These are phyloP conservation scores for Solanum corneliomulleri DNA, from an alignment of 257 asterid genomes.

Conservation along the genomic window DNA sequence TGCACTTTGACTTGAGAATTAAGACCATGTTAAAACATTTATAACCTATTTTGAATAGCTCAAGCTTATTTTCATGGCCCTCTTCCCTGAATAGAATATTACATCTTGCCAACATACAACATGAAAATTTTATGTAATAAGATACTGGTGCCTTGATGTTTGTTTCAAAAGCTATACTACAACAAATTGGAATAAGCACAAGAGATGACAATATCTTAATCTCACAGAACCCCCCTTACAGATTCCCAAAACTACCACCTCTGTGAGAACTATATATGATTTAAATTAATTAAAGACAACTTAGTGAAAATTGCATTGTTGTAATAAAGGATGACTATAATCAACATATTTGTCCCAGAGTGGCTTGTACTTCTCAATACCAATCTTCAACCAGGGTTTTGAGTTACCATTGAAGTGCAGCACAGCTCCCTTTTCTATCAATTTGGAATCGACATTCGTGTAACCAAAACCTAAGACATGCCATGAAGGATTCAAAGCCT, in stretches of 20 bases:
- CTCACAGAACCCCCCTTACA: background rate
- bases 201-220: background rate
- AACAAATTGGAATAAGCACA: background rate
- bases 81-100: background rate
- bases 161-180: background rate
- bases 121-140: background rate
- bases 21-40: no score
- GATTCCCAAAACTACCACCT: background rate
- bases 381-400: constrained; percentile 44
- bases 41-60: background rate
- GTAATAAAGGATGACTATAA: constrained; percentile 26
- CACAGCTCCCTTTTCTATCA: constrained; percentile 38
- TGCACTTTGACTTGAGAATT: background rate
- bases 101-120: background rate
- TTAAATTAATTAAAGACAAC: background rate
- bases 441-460: constrained; percentile 24
- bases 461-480: constrained; percentile 42
- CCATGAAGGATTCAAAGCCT: constrained; percentile 32
- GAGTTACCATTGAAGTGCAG: constrained; percentile 36
- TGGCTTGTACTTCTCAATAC: constrained; percentile 34
- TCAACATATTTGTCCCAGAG: constrained; percentile 32
- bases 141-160: background rate
- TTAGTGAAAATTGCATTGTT: constrained; percentile 28
- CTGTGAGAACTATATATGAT: background rate
- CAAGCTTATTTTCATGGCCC: background rate